Conservation (phyloP, 1,139 yeast genomes). For the Hansenula sp. region DNA sequence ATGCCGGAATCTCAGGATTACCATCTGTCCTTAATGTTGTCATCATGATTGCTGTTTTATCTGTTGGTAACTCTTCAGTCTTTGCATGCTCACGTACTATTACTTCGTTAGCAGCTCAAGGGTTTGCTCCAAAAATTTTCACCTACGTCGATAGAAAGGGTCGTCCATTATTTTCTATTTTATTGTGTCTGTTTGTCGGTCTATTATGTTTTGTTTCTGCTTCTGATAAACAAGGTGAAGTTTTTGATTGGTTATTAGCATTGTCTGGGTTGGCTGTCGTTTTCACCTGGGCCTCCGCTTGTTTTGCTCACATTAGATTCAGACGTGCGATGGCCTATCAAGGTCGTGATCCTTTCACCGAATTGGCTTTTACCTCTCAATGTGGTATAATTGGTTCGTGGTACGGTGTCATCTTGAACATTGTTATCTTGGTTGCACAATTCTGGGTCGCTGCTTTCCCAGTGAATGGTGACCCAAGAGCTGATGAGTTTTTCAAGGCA, state of each 20-base stretch:
- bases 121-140: slow-evolving; percentile 52
- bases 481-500: slow-evolving; percentile 49
- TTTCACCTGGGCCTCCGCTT: slow-evolving; percentile 58
- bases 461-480: slow-evolving; percentile 41
- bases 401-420: slow-evolving; percentile 39
- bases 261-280: slow-evolving; percentile 57
- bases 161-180: slow-evolving; percentile 53
- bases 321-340: slow-evolving; percentile 53
- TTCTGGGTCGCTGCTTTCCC: slow-evolving; percentile 71
- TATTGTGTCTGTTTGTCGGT: slow-evolving; percentile 44
- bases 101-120: slow-evolving; percentile 53
- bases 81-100: slow-evolving; percentile 56
- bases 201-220: slow-evolving; percentile 54
- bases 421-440: slow-evolving; percentile 47
- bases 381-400: slow-evolving; percentile 47
- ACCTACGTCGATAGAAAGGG: slow-evolving; percentile 58
- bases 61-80: slow-evolving; percentile 52
- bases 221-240: slow-evolving; percentile 44
- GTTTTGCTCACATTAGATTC: slow-evolving; percentile 52
- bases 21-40: slow-evolving; percentile 50
- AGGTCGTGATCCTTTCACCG: slow-evolving; percentile 42
- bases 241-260: slow-evolving; percentile 59
- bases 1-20: slow-evolving; percentile 47
- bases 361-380: slow-evolving; percentile 47
- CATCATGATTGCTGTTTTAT: slow-evolving; percentile 43